Evolutionary conservation across 306 rosid species (phyloP).

Genomic region (Phaseolus lunatus): DNA sequence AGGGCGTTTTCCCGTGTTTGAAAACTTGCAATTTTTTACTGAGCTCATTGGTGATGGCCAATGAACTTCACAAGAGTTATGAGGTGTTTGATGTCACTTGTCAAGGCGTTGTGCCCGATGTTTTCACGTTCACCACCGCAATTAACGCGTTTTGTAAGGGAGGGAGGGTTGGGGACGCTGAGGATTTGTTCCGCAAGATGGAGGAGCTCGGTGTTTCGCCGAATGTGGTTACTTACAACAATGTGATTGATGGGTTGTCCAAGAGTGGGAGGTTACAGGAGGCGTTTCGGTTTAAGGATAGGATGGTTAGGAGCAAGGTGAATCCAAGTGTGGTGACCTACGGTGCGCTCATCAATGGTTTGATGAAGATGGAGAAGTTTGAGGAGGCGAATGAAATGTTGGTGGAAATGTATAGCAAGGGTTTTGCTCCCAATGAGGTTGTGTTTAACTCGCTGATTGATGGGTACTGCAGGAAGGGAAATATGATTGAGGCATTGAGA

Average conservation of each 20-base stretch:
- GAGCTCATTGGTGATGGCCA: conserved; percentile 62
- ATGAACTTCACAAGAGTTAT: conserved; percentile 57
- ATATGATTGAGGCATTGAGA: conserved; percentile 65
- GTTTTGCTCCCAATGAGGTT: conserved; percentile 64
- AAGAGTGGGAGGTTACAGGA: conserved; percentile 65
- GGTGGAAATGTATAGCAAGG: conserved; percentile 62
- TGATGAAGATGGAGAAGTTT: conserved; percentile 60
- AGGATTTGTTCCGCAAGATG: conserved; percentile 62
- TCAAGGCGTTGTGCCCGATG: conserved; percentile 56
- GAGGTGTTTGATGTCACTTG: conserved; percentile 58
- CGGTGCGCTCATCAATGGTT: conserved; percentile 68
- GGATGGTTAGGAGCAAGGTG: conserved; percentile 60
- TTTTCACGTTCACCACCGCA: conserved; percentile 61
- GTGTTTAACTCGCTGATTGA: conserved; percentile 66
- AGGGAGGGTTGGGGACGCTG: conserved; percentile 66
- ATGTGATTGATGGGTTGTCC: conserved; percentile 71
- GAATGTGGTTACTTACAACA: conserved; percentile 76
- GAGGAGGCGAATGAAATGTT: conserved; percentile 57
- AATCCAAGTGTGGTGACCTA: conserved; percentile 63
- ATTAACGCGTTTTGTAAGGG: conserved; percentile 67
- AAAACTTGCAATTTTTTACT: conserved; percentile 66
- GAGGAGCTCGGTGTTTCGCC: conserved; percentile 64
- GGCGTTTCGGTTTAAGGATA: conserved; percentile 60
- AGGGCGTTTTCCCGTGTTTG: conserved; percentile 55
- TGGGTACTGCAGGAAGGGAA: conserved; percentile 69